Evolutionary conservation across 495 filamentous ascomycete genomes (phyloP).

Genomic region (Penicillium chermesinum): DNA sequence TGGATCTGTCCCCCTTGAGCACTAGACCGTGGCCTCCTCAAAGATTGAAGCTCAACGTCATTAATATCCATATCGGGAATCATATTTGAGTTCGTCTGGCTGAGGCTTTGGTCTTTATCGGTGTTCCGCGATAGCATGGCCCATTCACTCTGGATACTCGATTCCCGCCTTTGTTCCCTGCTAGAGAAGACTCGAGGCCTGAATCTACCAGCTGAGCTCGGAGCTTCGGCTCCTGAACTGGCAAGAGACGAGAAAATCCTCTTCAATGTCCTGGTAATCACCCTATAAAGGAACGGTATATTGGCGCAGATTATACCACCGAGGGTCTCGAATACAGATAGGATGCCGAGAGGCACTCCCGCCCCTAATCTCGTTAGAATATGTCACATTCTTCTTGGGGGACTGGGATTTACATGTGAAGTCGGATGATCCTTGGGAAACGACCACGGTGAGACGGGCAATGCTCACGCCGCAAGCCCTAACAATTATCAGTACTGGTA

Average conservation of each 20-base stretch:
- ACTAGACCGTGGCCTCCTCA: not conserved
- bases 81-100: not conserved
- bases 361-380: slow-evolving; percentile 17
- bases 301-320: slow-evolving; percentile 44
- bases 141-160: not conserved
- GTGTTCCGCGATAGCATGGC: not conserved
- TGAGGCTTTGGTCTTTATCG: not conserved
- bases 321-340: slow-evolving; percentile 40
- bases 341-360: slow-evolving; percentile 35
- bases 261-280: not conserved
- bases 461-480: slow-evolving; percentile 37
- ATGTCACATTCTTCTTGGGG: not conserved
- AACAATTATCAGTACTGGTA: not conserved
- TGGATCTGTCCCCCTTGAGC: not conserved
- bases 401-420: slow-evolving; percentile 29
- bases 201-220: not conserved
- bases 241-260: not conserved
- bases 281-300: slow-evolving; percentile 21
- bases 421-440: slow-evolving; percentile 35
- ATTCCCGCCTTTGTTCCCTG: not conserved
- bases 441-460: slow-evolving; percentile 32
- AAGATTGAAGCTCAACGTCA: not conserved
- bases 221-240: not conserved
- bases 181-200: not conserved
- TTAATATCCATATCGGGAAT: not conserved